These are phyloP conservation scores for Russula griseocarnosa DNA, from an alignment of 768 basidiomycete species.

Conservation along the genomic window DNA sequence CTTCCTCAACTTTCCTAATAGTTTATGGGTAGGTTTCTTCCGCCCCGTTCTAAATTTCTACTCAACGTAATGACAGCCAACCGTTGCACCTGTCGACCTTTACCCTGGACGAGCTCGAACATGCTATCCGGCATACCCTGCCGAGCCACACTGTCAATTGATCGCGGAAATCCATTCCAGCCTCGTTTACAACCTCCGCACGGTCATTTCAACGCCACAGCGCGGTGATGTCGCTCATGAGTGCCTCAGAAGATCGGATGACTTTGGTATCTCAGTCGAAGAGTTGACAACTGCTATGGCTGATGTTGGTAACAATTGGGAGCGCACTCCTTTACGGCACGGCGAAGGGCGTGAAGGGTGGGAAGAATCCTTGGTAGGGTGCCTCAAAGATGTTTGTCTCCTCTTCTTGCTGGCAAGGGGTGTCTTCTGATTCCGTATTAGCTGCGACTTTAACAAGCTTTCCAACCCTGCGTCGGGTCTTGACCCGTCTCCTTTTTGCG, in stretches of 20 bases:
- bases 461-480: constrained; percentile 63
- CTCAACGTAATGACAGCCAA: constrained; percentile 42
- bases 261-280: constrained; percentile 58
- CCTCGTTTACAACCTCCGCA: constrained; percentile 86
- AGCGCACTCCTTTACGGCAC: constrained; percentile 67
- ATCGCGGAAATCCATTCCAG: constrained; percentile 86
- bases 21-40: constrained; percentile 70
- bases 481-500: constrained; percentile 70
- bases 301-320: constrained; percentile 84
- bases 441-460: constrained; percentile 71
- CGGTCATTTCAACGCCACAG: constrained; percentile 72
- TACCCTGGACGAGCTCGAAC: constrained; percentile 90
- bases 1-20: constrained; percentile 83
- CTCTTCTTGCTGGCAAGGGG: not conserved
- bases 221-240: constrained; percentile 62
- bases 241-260: constrained; percentile 39
- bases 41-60: not conserved
- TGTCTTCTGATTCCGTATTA: constrained; percentile 32
- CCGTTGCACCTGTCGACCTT: constrained; percentile 84
- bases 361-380: constrained; percentile 88
- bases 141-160: constrained; percentile 68
- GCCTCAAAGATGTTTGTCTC: constrained; percentile 81
- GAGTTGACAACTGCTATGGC: constrained; percentile 65
- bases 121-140: constrained; percentile 73
- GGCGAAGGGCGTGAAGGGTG: constrained; percentile 78